Evolutionary conservation across 805 yeast genomes (phyloP), one percentile per base, ranked within the genome.

Genomic region (Ogataea pini): DNA sequence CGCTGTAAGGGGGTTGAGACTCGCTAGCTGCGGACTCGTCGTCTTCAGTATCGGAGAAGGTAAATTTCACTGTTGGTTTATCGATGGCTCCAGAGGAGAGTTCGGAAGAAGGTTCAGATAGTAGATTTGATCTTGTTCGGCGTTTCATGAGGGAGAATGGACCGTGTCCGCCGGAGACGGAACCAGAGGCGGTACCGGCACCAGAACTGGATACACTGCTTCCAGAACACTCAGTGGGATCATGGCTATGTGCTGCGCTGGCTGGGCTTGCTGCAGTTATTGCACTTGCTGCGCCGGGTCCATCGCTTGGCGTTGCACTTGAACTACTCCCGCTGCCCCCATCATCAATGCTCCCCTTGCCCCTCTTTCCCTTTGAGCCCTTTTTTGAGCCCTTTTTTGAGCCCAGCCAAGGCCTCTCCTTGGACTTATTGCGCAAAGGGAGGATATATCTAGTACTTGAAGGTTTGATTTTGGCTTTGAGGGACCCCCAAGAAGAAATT

Each of bases 401-500:
- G n/a, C 38, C 48, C 55, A 47, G 4, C 52, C 42, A 2, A 53
- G 48, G 42, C 19, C 54, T 42, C 20, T 54, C 55, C 12, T 38
- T 27, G 18, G 51, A 39, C 38, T 48, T 50, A 27, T 45, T 34
- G 20, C 55, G 36, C 28, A 42, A 14, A 2, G 54, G 53, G 18
- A 28, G 40, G 43, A 34, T 36, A 10, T n/a, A 28, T 28, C 36
- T 17, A 7, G 36, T 8, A 27, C 27, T 22, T 13, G 42, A 39
- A 3, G 47, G 41, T 38, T 48, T 57, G 7, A 57, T 46, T 28
- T 49, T 56, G 13, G 58, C 41, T 40, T 55, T 59, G n/a, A 59
- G 17, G 1, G 58, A 34, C 18, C 56, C 51, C 63, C 63, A 59
- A 7, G 57, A 54, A 28, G 55, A 52, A 17, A 47, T 31, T 31